Evolutionary conservation across 2,329 filamentous ascomycete genomes (phyloP).

Genomic region (Catunica adiposa): DNA sequence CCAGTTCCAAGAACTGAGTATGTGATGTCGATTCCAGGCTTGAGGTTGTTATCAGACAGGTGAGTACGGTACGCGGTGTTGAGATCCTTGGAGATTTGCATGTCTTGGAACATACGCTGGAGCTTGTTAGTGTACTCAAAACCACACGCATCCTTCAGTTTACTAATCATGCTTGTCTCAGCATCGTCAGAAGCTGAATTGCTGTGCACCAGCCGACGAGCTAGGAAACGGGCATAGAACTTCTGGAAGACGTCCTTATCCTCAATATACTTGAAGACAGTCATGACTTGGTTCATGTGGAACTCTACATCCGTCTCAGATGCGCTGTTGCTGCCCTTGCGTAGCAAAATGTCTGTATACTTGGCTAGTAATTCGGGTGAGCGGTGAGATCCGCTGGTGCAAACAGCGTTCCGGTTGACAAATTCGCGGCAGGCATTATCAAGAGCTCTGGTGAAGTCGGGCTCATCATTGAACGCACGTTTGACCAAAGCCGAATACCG

Average conservation of each 20-base stretch:
- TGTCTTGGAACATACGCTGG: constrained; percentile 99
- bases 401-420: constrained; percentile 93
- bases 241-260: constrained; percentile 99
- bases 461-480: constrained; percentile 83
- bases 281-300: constrained; percentile 86
- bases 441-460: constrained; percentile 87
- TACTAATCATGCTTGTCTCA: constrained; percentile 98
- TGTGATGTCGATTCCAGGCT: constrained; percentile 56
- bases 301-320: constrained; percentile 90
- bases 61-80: constrained; percentile 80
- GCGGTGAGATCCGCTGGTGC: constrained; percentile 81
- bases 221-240: constrained; percentile 94
- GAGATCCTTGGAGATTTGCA: constrained; percentile 96
- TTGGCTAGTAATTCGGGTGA: constrained; percentile 91
- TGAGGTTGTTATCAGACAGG: constrained; percentile 38
- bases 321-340: constrained; percentile 81
- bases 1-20: constrained; percentile 91
- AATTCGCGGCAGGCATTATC: constrained; percentile 97
- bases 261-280: constrained; percentile 98
- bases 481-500: constrained; percentile 87
- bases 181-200: constrained; percentile 94
- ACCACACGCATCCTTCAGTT: constrained; percentile 93
- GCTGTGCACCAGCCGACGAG: constrained; percentile 83
- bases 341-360: constrained; percentile 81
- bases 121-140: constrained; percentile 99